Base-by-base conservation (phyloP, 169 alveolate species). In the Theileria sp. region DNA sequence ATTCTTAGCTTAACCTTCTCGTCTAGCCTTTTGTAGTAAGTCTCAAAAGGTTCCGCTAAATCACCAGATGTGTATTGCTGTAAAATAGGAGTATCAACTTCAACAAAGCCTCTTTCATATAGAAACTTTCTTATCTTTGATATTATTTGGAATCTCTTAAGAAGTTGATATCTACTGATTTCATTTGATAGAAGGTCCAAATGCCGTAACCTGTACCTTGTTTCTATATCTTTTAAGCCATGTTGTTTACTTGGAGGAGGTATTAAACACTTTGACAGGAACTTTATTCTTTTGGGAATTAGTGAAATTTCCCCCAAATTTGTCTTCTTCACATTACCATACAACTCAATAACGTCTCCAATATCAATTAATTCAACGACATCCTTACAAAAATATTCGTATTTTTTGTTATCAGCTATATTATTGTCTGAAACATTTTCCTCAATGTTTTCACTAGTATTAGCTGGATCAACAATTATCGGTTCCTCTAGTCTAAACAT, bases 21-120 rank as follows among this genome's bases (percentile, higher is more conserved):
- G 81, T 97, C 93, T 62, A 98, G 91, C 71, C 97, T 99, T 91
- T 98, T 98, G 92, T 97, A 99, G 87, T 94, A 96, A 44, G 99
- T 98, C 38, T 91, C 93, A 92, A 98, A 98, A 28, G 99, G 99
- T 82, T 92, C 94, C 4, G 99, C 99, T 30, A 97, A 88, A 0
- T 99, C 98, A n/a, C 97, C 90, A 25, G 65, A 65, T 69, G 66
- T 36, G n/a, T 28, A 94, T 93, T 95, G 93, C 81, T 97, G 95
- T 98, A 98, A 94, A 95, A 96, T 96, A 25, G 99, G 99, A 54
- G 99, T 98, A 92, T 98, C 99, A 25, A 97, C 99, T 88, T 98
- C 99, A 21, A 96, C 50, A 88, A 97, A 98, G 4, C 98, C 99
- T 32, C 95, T 89, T 56, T 91, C 94, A 75, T 93, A 96, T 78